Conservation (phyloP, 139 green algal genomes). For the Desmodesmus armatus region DNA sequence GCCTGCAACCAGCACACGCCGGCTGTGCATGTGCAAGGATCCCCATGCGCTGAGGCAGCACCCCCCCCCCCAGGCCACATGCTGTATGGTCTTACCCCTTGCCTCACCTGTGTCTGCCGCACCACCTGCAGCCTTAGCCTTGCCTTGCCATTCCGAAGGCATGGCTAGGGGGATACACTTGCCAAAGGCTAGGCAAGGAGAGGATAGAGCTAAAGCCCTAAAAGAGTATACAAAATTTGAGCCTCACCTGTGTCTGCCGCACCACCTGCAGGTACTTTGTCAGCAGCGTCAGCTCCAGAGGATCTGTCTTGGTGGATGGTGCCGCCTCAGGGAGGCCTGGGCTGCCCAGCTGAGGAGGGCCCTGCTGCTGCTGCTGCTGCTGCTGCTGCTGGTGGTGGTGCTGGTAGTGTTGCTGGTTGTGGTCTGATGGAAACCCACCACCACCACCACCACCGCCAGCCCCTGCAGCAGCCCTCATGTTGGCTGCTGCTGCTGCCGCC, state of each 20-base stretch:
- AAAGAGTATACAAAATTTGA: no score
- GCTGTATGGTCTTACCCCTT: no score
- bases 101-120: constrained; percentile 27
- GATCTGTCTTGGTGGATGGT: constrained; percentile 20
- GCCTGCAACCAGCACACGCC: no score
- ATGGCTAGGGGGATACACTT: no score
- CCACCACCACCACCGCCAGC: neutral
- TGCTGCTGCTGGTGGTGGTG: constrained; percentile 7
- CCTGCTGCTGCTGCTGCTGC: constrained; percentile 18
- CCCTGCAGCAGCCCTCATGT: neutral
- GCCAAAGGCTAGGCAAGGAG: no score
- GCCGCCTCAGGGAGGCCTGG: constrained; percentile 20
- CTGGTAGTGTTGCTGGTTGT: neutral
- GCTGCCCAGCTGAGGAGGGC: neutral
- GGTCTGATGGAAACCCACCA: neutral
- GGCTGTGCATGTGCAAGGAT: no score
- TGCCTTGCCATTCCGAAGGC: no score
- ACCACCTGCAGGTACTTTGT: constrained; percentile 37
- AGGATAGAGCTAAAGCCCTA: no score
- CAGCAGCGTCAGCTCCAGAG: constrained; percentile 26
- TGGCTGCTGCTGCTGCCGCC: neutral
- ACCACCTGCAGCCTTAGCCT: constrained; percentile 31
- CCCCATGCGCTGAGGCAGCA: no score
- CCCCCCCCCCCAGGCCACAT: no score
- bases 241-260: constrained; percentile 27